Conservation (phyloP, 176 grass and related monocot species). For the Cenchrus purpureus region DNA sequence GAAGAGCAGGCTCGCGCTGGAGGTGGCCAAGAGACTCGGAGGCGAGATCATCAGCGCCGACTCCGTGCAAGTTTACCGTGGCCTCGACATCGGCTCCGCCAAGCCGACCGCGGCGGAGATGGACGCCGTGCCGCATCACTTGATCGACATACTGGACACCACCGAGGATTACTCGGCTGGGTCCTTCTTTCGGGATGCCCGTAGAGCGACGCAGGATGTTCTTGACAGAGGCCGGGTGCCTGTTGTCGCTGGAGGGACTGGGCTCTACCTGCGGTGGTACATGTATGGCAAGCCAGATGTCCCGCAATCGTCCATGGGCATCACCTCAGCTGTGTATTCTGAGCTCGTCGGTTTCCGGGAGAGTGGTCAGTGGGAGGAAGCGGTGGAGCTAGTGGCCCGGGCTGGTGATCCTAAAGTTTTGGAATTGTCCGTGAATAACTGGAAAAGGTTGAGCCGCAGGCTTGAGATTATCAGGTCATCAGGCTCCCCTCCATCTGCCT, state of each 20-base stretch:
- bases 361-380: conserved; percentile 63
- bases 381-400: conserved; percentile 65
- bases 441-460: conserved; percentile 38
- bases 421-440: conserved; percentile 62
- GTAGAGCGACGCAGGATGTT: conserved; percentile 54
- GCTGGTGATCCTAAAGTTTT: conserved; percentile 68
- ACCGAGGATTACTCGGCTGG: conserved; percentile 80
- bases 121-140: conserved; percentile 59
- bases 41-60: conserved; percentile 80
- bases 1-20: conserved; percentile 72
- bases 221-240: conserved; percentile 58
- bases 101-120: conserved; percentile 54
- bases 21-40: conserved; percentile 62
- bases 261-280: conserved; percentile 83
- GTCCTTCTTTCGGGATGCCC: conserved; percentile 62
- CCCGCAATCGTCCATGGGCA: conserved; percentile 53
- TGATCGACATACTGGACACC: conserved; percentile 63
- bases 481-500: conserved; percentile 3
- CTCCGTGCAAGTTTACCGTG: conserved; percentile 75
- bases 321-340: conserved; percentile 43
- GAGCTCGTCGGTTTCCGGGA: conserved; percentile 61
- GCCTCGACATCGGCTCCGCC: conserved; percentile 76
- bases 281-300: conserved; percentile 84
- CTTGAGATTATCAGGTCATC: conserved; percentile 13
- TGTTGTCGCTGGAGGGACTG: conserved; percentile 69